Conservation (phyloP, 225 moss, liverwort and hornwort genomes). For the Marchantia paleacea region DNA sequence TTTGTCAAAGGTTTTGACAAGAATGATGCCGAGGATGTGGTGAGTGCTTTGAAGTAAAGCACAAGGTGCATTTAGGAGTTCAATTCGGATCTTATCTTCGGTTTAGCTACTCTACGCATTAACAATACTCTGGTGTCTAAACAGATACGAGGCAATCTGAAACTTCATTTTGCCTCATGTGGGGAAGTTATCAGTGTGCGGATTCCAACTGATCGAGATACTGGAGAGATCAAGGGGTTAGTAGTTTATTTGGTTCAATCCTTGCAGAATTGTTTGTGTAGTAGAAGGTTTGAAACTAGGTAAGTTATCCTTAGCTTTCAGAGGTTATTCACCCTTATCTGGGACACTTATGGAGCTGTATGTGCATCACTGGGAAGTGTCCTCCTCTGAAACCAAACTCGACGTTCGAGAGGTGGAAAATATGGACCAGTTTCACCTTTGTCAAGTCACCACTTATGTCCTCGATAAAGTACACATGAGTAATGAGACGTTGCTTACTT, state of each 20-base stretch:
- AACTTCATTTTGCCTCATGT: constrained; percentile 31
- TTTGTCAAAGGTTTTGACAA: constrained; percentile 81
- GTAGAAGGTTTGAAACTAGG: neutral
- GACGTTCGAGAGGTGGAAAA: no score
- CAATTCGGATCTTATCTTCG: neutral
- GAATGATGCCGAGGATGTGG: constrained; percentile 52
- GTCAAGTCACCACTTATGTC: neutral
- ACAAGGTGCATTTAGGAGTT: no score
- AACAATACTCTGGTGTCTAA: neutral
- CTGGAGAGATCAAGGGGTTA: constrained; percentile 40
- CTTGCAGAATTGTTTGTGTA: neutral
- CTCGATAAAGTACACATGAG: neutral
- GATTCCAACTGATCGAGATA: constrained; percentile 34
- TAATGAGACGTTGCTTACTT: neutral
- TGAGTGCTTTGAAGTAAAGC: constrained; percentile 25
- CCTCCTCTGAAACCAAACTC: neutral
- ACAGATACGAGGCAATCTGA: constrained; percentile 52
- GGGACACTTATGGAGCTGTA: neutral
- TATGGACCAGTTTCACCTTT: no score
- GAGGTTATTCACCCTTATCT: neutral
- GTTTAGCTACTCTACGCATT: neutral
- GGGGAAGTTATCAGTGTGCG: constrained; percentile 39
- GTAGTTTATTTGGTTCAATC: neutral
- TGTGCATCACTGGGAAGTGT: neutral
- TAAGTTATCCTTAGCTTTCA: neutral